A percentile compares a stretch with the other conserved stretches of the same genome.
Conservation (phyloP, 768 basidiomycete genomes). For the Thelephora aurantiotincta region DNA sequence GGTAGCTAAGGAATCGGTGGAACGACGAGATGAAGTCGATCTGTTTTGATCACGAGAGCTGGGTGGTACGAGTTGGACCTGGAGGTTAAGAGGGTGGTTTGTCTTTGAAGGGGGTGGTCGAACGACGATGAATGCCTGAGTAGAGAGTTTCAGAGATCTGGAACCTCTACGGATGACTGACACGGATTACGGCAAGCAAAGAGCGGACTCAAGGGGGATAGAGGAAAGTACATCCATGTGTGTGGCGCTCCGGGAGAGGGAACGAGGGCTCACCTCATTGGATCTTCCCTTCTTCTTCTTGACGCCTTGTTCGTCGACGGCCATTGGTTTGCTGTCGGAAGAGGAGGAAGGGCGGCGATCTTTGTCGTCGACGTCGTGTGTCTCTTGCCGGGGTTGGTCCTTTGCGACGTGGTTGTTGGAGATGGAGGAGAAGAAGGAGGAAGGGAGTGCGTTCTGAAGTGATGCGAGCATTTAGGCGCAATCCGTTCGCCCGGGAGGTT, state of each 20-base stretch:
- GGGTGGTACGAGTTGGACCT: constrained; percentile 82
- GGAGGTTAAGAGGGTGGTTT: constrained; percentile 83
- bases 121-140: constrained; percentile 82
- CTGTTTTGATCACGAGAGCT: constrained; percentile 26
- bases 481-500: too few species aligned
- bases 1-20: constrained; percentile 23
- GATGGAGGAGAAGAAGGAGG: not conserved
- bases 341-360: not conserved
- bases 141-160: not conserved
- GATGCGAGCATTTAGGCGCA: too few species aligned
- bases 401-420: not conserved
- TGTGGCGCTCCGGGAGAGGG: not conserved
- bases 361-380: not conserved
- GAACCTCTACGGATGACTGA: not conserved
- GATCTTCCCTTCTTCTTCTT: constrained; percentile 31
- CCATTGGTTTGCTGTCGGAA: constrained; percentile 2
- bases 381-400: not conserved
- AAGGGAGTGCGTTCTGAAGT: not conserved
- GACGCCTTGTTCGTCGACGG: constrained; percentile 17
- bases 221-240: not conserved
- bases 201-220: too few species aligned
- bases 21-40: constrained; percentile 24
- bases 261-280: constrained; percentile 28
- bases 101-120: constrained; percentile 75
- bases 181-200: too few species aligned